Evolutionary conservation across 2,329 filamentous ascomycete genomes (phyloP).

Genomic region (Emmonsiellopsis sp.): DNA sequence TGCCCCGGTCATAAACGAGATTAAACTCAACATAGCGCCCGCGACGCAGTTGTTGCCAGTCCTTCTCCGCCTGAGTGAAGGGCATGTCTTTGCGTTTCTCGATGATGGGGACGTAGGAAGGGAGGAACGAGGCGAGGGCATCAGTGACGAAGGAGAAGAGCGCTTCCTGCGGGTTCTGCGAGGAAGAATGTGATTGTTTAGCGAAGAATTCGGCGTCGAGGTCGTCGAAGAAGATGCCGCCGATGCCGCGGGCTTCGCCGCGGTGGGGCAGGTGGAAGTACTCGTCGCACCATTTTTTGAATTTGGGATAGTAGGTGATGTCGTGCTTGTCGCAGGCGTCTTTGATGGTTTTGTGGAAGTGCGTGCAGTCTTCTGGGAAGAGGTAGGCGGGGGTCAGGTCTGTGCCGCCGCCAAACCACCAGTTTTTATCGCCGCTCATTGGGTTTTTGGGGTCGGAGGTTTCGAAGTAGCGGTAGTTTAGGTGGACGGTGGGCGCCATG

Average conservation of each 20-base stretch:
- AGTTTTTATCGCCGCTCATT: constrained; percentile 57
- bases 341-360: constrained; percentile 93
- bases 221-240: constrained; percentile 98
- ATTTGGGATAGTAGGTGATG: constrained; percentile 80
- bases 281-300: constrained; percentile 97
- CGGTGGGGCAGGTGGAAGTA: constrained; percentile 96
- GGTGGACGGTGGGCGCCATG: constrained; percentile 92
- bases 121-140: constrained; percentile 77
- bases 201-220: constrained; percentile 54
- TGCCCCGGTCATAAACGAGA: constrained; percentile 90
- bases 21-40: constrained; percentile 99
- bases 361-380: constrained; percentile 92
- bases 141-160: constrained; percentile 84
- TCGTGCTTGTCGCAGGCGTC: constrained; percentile 89
- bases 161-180: constrained; percentile 77
- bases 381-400: constrained; percentile 90
- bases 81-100: constrained; percentile 85
- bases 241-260: constrained; percentile 74
- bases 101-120: constrained; percentile 83
- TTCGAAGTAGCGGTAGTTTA: constrained; percentile 99
- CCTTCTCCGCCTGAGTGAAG: constrained; percentile 75
- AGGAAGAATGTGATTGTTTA: constrained; percentile 28
- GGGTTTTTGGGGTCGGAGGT: constrained; percentile 75
- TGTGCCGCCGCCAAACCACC: constrained; percentile 97
- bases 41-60: constrained; percentile 90